Conservation (phyloP, 805 yeast species). For the Scheffersomyces coipomensis region DNA sequence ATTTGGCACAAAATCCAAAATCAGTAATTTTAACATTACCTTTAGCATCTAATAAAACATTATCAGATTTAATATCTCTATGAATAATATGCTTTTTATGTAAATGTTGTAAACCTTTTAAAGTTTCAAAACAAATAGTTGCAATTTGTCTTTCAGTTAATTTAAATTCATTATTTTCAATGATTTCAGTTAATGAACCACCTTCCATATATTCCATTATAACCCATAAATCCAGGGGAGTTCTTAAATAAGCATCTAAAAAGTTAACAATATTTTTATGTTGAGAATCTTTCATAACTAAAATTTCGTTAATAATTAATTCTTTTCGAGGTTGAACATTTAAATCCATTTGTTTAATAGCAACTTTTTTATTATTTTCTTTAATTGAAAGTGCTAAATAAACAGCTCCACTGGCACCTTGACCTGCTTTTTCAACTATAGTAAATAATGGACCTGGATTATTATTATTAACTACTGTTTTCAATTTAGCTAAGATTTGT, state of each 20-base stretch:
- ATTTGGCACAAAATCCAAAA: slow-evolving; percentile 63
- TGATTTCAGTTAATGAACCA: slow-evolving; percentile 93
- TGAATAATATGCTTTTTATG: slow-evolving; percentile 93
- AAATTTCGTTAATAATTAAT: slow-evolving; percentile 89
- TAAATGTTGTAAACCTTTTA: slow-evolving; percentile 86
- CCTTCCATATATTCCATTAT: slow-evolving; percentile 99
- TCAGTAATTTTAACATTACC: slow-evolving; percentile 47
- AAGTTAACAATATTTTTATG: slow-evolving; percentile 95
- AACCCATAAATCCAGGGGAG: slow-evolving; percentile 89
- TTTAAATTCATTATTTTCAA: slow-evolving; percentile 74
- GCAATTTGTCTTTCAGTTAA: slow-evolving; percentile 88
- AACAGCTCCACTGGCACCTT: slow-evolving; percentile 97
- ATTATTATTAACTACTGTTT: slow-evolving; percentile 74
- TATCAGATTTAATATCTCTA: slow-evolving; percentile 46
- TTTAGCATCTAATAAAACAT: slow-evolving; percentile 41
- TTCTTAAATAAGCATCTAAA: slow-evolving; percentile 83
- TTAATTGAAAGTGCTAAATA: slow-evolving; percentile 72
- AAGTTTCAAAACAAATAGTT: slow-evolving; percentile 84
- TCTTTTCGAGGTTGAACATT: slow-evolving; percentile 92
- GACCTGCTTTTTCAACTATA: slow-evolving; percentile 85
- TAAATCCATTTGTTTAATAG: slow-evolving; percentile 94
- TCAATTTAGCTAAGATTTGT: slow-evolving; percentile 77
- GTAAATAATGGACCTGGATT: slow-evolving; percentile 86
- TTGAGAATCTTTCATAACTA: slow-evolving; percentile 94
- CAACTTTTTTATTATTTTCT: slow-evolving; percentile 67